Base-by-base conservation (phyloP, 345 rosid genomes). In the Rhodomyrtus tomentosa region DNA sequence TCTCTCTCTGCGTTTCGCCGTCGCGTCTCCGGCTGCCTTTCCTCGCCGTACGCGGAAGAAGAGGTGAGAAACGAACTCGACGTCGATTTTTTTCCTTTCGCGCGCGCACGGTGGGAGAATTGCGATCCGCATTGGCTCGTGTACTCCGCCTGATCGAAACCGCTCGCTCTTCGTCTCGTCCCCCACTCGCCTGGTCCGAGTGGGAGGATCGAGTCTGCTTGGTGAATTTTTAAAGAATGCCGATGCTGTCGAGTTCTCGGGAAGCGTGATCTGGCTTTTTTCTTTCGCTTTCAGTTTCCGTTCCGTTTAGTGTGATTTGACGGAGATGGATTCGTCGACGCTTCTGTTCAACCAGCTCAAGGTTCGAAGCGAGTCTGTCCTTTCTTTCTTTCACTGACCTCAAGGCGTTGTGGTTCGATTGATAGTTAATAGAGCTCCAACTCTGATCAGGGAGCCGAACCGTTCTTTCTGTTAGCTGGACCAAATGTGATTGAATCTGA, bases 401-500 rank as follows among this genome's bases (percentile, higher is more conserved):
- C 54, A 20, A 20, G 29, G 50, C 13, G 53, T 51, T 1, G 53
- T 82, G 85, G 50, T 53, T 79, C 6, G 86, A 55, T 32, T 82
- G 7, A 45, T 50, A 48, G 59, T 52, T 54, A 10, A 62, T 79
- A 56, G 10, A 36, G 49, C 22, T 7, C 27, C 56, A 52, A 50
- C 53, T 53, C 84, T 83, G 12, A 32, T n/a, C 93, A 97, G 98
- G 92, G 88, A 58, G 94, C 98, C 48, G 93, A 94, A 16, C 98
- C 99, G 8, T 95, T 97, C 88, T 97, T 97, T 92, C 86, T 97
- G 87, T 85, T 95, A 84, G 99, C 99, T 2, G 99, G 99, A 79
- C 99, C 96, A 84, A 95, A 95, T 93, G 99, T 95, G 88, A 97
- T 97, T 79, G 99, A 95, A 91, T 97, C 99, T 8, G 98, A 97